Conservation (phyloP, 495 filamentous ascomycete species). For the Neurospora sp. region DNA sequence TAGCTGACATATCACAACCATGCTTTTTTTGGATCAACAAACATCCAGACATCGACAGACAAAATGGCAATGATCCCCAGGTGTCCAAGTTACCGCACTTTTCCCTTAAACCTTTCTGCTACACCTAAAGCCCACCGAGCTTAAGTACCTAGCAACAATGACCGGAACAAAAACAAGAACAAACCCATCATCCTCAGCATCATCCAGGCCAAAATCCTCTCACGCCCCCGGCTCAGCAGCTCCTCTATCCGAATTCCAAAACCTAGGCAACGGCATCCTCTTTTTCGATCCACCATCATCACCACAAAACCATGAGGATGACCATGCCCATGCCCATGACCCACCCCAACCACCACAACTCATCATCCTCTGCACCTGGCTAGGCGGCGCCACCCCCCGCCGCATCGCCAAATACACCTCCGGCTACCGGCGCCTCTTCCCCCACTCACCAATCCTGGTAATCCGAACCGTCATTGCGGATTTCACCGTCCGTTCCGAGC, state of each 20-base stretch:
- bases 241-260: not conserved
- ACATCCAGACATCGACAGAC: not conserved
- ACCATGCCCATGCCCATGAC: not conserved
- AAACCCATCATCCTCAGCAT: not conserved
- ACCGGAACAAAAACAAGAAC: not conserved
- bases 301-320: not conserved
- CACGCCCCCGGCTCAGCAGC: not conserved
- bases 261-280: not conserved
- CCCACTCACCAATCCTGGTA: conserved; percentile 26
- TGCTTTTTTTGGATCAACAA: not conserved
- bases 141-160: not conserved
- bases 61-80: not conserved
- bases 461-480: conserved; percentile 17
- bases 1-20: not conserved
- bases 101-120: not conserved
- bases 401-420: conserved; percentile 36
- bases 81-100: not conserved
- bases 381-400: conserved; percentile 24
- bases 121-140: not conserved
- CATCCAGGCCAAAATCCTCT: not conserved
- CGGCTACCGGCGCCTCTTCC: conserved; percentile 31
- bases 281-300: not conserved
- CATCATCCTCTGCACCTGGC: conserved; percentile 37
- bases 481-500: conserved; percentile 6
- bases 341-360: conserved; percentile 4